A percentile compares a stretch with the other conserved stretches of the same genome.
Evolutionary conservation across 345 rosid species (phyloP).

Genomic region (Triadica sebifera): DNA sequence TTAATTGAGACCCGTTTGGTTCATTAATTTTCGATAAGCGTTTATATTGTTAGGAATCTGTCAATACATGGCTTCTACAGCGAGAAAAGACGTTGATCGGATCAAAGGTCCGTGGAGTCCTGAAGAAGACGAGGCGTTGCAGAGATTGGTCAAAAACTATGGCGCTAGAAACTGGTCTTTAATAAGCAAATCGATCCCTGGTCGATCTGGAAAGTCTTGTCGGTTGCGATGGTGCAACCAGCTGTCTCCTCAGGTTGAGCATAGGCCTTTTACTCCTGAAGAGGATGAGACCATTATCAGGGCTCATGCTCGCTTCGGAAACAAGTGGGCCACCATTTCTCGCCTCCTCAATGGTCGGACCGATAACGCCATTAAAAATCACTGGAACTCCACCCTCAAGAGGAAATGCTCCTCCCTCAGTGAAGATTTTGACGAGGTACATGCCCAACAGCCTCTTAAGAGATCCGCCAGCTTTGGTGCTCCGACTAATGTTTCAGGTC

Average conservation of each 20-base stretch:
- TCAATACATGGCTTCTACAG: slow-evolving; percentile 35
- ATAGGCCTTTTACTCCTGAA: slow-evolving; percentile 65
- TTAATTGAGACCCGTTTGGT: neutral
- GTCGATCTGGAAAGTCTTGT: slow-evolving; percentile 88
- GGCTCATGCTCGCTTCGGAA: slow-evolving; percentile 85
- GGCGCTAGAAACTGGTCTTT: slow-evolving; percentile 95
- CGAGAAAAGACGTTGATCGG: slow-evolving; percentile 63
- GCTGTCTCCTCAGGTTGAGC: slow-evolving; percentile 91
- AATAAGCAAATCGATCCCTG: slow-evolving; percentile 91
- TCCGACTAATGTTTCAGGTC: slow-evolving; percentile 39
- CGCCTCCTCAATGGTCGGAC: slow-evolving; percentile 89
- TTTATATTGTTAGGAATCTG: slow-evolving; percentile 12
- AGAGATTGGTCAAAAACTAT: slow-evolving; percentile 60
- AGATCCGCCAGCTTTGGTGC: slow-evolving; percentile 60
- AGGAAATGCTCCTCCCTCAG: slow-evolving; percentile 56
- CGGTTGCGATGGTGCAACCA: slow-evolving; percentile 95
- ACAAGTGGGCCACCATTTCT: slow-evolving; percentile 96
- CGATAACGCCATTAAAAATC: slow-evolving; percentile 89
- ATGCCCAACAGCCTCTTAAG: slow-evolving; percentile 38
- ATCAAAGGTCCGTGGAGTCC: slow-evolving; percentile 98
- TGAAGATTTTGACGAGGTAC: slow-evolving; percentile 38
- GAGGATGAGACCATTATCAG: slow-evolving; percentile 76
- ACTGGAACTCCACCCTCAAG: slow-evolving; percentile 93
- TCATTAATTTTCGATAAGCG: neutral
- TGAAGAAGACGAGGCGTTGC: slow-evolving; percentile 82